Evolutionary conservation across 768 basidiomycete species (phyloP).

Genomic region (Cystobasidium onofrii): DNA sequence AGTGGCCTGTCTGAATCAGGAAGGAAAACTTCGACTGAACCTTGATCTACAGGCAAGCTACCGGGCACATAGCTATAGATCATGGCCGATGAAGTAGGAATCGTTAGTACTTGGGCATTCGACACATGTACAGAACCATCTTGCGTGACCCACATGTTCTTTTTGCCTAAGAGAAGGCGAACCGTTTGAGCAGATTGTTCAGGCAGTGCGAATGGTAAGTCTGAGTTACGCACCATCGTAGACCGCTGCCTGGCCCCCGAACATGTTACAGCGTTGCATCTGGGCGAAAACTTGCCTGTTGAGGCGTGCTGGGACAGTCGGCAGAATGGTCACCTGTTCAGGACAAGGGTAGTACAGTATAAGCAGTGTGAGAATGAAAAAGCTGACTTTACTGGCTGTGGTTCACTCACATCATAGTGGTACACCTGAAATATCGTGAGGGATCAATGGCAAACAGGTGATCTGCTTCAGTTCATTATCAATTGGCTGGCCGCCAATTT

Average conservation of each 20-base stretch:
- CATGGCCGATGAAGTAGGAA: no score
- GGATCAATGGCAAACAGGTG: no score
- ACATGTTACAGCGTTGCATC: neutral
- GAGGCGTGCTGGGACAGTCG: neutral
- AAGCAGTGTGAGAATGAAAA: no score
- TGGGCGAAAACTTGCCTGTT: constrained; percentile 5
- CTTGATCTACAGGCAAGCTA: neutral
- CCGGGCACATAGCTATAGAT: constrained; percentile 4
- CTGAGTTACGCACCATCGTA: constrained; percentile 19
- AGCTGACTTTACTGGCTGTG: no score
- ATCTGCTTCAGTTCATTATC: no score
- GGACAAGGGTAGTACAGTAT: neutral
- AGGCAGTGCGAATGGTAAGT: no score
- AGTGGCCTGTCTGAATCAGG: constrained; percentile 19
- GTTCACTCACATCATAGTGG: neutral
- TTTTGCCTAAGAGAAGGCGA: neutral
- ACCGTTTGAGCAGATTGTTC: neutral
- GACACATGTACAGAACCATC: no score
- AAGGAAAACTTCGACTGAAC: constrained; percentile 4
- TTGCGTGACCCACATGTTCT: no score
- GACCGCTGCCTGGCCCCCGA: constrained; percentile 1
- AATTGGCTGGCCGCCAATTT: no score
- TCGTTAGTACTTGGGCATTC: no score
- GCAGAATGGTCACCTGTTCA: constrained; percentile 7
- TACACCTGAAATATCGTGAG: neutral